A percentile compares a stretch with the other conserved stretches of the same genome.
Evolutionary conservation across 176 grass and related monocot genomes (phyloP).

Genomic region (Phoenix dactylifera): DNA sequence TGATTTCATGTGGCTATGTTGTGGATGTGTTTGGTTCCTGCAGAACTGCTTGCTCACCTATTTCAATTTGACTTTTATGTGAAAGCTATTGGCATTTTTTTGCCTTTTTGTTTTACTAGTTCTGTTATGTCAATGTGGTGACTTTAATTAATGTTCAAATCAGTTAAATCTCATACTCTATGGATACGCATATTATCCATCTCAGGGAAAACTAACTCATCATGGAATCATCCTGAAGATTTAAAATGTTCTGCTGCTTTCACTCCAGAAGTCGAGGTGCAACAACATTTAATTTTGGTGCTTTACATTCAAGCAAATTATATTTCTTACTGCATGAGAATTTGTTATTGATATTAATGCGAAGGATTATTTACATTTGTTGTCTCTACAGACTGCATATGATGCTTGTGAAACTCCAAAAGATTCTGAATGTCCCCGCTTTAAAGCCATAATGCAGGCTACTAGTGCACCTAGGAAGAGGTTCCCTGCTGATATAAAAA

Average conservation of each 20-base stretch:
- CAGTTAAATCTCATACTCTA: no score
- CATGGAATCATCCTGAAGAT: conserved; percentile 58
- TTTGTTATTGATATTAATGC: no score
- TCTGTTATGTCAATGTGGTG: no score
- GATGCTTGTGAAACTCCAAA: conserved; percentile 94
- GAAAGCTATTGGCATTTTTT: no score
- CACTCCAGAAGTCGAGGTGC: conserved; percentile 59
- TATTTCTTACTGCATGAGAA: background rate
- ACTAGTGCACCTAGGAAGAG: conserved; percentile 96
- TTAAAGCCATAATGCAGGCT: conserved; percentile 98
- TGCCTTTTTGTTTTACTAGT: no score
- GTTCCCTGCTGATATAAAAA: conserved; percentile 82
- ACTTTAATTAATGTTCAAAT: no score
- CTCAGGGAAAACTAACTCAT: conserved; percentile 65
- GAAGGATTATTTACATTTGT: background rate
- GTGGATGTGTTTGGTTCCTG: no score
- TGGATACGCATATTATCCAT: conserved; percentile 9
- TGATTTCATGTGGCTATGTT: no score
- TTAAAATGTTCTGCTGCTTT: conserved; percentile 56
- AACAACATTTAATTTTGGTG: conserved; percentile 20
- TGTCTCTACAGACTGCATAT: conserved; percentile 47
- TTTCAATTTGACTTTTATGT: no score
- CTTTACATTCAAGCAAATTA: conserved; percentile 24
- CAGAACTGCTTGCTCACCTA: no score
- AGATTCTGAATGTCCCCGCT: conserved; percentile 92